phyloP scores from a whole-genome alignment of 2,329 filamentous ascomycete genomes.

The Hymenoscyphus fructigenus region DNA sequence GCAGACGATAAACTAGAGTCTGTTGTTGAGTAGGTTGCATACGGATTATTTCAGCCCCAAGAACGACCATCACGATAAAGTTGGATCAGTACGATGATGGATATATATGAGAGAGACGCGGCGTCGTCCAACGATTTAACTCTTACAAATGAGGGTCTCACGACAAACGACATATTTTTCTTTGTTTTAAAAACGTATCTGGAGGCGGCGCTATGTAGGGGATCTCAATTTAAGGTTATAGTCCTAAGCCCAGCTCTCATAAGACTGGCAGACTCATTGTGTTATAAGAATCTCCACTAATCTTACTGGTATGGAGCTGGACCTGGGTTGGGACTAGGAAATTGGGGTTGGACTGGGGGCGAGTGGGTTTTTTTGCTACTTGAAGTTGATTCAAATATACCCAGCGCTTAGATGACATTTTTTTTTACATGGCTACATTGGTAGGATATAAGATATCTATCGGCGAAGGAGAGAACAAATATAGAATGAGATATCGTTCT shows the following conservation, averaged over 20 bases:
- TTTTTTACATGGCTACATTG: not conserved
- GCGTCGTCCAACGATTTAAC: not conserved
- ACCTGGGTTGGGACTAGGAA: not conserved
- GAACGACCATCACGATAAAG: not conserved
- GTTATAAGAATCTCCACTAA: not conserved
- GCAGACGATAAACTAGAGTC: not conserved
- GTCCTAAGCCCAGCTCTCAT: too few species aligned
- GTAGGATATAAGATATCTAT: not conserved
- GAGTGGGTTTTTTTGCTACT: not conserved
- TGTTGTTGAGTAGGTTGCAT: not conserved
- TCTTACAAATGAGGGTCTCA: not conserved
- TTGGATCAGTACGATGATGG: not conserved
- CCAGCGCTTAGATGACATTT: not conserved
- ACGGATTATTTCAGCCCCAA: not conserved
- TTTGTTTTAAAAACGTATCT: not conserved
- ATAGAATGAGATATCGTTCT: not conserved
- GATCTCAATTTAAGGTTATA: not conserved
- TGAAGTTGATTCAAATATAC: constrained; percentile 1
- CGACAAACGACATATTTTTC: not conserved
- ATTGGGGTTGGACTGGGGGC: not conserved
- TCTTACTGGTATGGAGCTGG: not conserved
- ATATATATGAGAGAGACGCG: not conserved
- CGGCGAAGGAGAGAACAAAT: not conserved
- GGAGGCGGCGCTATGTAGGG: not conserved
- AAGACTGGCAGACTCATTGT: not conserved